Base-by-base conservation (phyloP, 1,284 basidiomycete genomes). In the Moniliella sp. region DNA sequence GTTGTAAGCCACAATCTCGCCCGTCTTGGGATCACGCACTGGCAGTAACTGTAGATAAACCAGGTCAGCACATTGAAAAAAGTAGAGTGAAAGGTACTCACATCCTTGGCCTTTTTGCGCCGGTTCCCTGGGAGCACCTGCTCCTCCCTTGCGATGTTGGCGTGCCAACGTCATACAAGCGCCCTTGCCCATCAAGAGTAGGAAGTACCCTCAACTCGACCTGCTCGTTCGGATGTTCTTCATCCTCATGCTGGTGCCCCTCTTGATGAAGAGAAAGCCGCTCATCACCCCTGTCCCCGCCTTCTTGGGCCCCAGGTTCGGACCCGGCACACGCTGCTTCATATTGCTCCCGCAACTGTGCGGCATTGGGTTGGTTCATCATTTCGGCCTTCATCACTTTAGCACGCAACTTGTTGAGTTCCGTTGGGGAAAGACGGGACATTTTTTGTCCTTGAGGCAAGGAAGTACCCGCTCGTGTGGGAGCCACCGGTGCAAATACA, bases 331-430 rank as follows among this genome's bases (percentile, higher is more conserved):
- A 46, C 50, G 68, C 68, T 13, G 61, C 63, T 34, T 94, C 81
- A 43, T 88, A 93, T 61, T 88, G 74, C 35, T 68, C 67, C 60
- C 91, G 79, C 27, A 94, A 64, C 16, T 67, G 65, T 17, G 78
- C 77, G 48, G 82, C 70, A 0, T 77, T 68, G 10, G 72, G 66
- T 28, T 65, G 63, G 13, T 68, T 70, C 69, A 78, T 78, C 15
- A 97, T 67, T 59, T 80, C 88, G 5, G 88, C 84, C 12, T 82
- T 74, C 11, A 97, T 64, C 1, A 91, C 83, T 45, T 77, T 77
- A 4, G 88, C 91, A 61, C 94, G 86, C 1, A 97, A 64, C 50
- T 76, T 78, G 63, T 97, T 97, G 26, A 97, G 67, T 19, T 77
- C 78, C 21, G 61, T 62, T 5, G 63, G 0, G 62, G 61, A 32